Percentiles rank a stretch among this genome's conserved stretches.
phyloP scores from a whole-genome alignment of 1,139 yeast genomes.

The Zygoascus sp. region DNA sequence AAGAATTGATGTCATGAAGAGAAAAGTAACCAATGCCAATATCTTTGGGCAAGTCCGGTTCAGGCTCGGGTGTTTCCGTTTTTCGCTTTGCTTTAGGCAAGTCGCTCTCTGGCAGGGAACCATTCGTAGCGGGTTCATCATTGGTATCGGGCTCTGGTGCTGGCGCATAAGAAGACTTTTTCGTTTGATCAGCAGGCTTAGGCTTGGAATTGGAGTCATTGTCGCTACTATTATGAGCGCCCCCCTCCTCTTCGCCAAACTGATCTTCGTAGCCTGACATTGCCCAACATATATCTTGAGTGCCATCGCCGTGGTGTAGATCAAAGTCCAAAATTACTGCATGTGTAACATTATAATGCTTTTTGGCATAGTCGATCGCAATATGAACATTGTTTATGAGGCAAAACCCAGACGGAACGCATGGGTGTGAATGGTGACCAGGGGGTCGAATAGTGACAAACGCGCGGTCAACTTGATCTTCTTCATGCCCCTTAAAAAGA shows the following conservation, averaged over 20 bases:
- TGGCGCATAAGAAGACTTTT: constrained; percentile 12
- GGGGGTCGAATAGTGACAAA: constrained; percentile 78
- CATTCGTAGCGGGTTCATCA: neutral
- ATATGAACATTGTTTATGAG: constrained; percentile 77
- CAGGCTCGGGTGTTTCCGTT: constrained; percentile 9
- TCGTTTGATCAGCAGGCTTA: neutral
- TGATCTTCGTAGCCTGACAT: constrained; percentile 62
- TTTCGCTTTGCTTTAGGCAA: constrained; percentile 10
- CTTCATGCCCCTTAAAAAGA: constrained; percentile 37
- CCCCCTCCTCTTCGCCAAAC: constrained; percentile 18
- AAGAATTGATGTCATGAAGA: constrained; percentile 79
- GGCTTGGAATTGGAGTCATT: neutral
- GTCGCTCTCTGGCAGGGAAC: constrained; percentile 7
- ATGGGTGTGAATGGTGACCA: constrained; percentile 87
- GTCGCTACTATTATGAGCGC: constrained; percentile 11
- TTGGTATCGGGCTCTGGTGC: constrained; percentile 14
- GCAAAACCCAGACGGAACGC: constrained; percentile 85
- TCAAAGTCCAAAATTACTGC: constrained; percentile 82
- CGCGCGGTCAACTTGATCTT: constrained; percentile 39
- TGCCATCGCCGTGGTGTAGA: constrained; percentile 90
- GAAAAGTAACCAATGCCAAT: constrained; percentile 65
- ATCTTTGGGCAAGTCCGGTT: constrained; percentile 27
- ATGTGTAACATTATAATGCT: constrained; percentile 62
- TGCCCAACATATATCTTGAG: constrained; percentile 84
- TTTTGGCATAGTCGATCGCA: constrained; percentile 74